phyloP scores from a whole-genome alignment of 441 rosid genomes.

The Populus hybrid region DNA sequence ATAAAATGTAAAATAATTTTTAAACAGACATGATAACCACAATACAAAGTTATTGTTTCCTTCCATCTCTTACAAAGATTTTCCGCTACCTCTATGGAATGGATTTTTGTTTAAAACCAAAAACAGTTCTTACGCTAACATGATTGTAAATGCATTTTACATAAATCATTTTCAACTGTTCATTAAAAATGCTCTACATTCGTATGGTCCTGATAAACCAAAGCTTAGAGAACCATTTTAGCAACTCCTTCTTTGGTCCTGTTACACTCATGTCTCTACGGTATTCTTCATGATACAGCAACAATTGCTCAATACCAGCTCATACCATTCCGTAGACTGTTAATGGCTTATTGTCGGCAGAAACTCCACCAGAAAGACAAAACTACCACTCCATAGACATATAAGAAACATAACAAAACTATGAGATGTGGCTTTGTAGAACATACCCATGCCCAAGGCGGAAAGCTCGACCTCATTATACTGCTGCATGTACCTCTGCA shows the following conservation, averaged over 20 bases:
- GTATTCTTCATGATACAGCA: not conserved
- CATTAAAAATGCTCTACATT: not conserved
- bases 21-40: not conserved
- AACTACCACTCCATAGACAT: not conserved
- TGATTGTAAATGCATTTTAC: not conserved
- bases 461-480: constrained; percentile 87
- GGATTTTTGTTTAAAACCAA: not conserved
- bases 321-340: not conserved
- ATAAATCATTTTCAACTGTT: not conserved
- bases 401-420: not conserved
- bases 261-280: not conserved
- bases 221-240: not conserved
- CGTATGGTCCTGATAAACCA: not conserved
- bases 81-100: not conserved
- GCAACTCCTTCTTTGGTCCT: not conserved
- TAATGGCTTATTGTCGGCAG: not conserved
- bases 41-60: not conserved
- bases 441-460: constrained; percentile 95
- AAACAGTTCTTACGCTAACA: not conserved
- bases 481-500: constrained; percentile 94
- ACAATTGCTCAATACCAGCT: not conserved
- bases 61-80: not conserved
- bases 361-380: not conserved
- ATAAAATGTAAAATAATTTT: not conserved
- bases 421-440: no score